These are phyloP conservation scores for Suillus discolor DNA, from an alignment of 768 basidiomycete species.

Conservation along the genomic window DNA sequence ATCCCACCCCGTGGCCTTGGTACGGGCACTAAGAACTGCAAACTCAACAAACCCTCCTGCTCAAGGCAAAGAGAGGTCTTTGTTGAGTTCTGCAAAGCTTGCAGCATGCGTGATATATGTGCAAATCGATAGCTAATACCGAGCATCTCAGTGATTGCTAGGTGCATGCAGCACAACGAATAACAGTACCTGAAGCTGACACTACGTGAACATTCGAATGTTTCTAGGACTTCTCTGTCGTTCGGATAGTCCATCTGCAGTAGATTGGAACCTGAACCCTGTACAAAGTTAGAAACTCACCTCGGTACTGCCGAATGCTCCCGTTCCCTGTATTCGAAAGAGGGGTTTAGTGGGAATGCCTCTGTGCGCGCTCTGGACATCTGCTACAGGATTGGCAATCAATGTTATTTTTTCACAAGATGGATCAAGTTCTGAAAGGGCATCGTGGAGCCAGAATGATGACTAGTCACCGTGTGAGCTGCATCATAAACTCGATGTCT, in stretches of 20 bases:
- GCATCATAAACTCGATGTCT: neutral
- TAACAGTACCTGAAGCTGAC: constrained; percentile 68
- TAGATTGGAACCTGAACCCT: constrained; percentile 2
- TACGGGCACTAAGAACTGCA: constrained; percentile 87
- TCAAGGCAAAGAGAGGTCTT: constrained; percentile 92
- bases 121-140: constrained; percentile 72
- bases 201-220: constrained; percentile 74
- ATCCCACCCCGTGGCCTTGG: constrained; percentile 40
- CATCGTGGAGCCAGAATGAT: constrained; percentile 95
- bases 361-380: constrained; percentile 22
- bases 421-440: constrained; percentile 87
- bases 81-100: constrained; percentile 79
- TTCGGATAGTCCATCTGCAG: constrained; percentile 93
- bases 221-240: constrained; percentile 87
- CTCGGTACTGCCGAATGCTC: constrained; percentile 86
- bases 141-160: neutral
- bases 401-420: constrained; percentile 86
- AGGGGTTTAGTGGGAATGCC: constrained; percentile 50
- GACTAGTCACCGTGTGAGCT: constrained; percentile 20
- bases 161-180: neutral
- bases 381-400: constrained; percentile 66
- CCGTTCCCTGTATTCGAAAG: constrained; percentile 79
- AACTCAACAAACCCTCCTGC: constrained; percentile 74
- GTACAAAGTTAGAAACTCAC: constrained; percentile 38
- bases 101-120: constrained; percentile 71